A percentile compares a stretch with the other conserved stretches of the same genome.
Evolutionary conservation across 1,284 basidiomycete genomes (phyloP).

Genomic region (Ceratobasidium sp.): DNA sequence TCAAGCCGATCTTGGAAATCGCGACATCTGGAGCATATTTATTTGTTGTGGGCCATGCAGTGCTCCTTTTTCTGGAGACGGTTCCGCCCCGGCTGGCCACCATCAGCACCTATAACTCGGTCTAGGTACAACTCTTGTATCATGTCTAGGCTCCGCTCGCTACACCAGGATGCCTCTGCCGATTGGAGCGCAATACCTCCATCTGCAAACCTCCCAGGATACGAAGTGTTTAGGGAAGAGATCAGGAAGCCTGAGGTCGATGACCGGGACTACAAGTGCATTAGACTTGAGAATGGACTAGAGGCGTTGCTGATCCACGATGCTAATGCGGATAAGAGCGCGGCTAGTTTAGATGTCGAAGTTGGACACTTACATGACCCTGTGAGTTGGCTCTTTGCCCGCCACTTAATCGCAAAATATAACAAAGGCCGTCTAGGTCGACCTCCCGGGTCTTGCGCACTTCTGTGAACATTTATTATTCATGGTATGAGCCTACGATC

Average conservation of each 20-base stretch:
- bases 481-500: slow-evolving; percentile 69
- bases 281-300: slow-evolving; percentile 88
- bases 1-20: slow-evolving; percentile 6
- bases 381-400: slow-evolving; percentile 62
- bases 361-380: slow-evolving; percentile 97
- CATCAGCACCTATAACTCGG: not conserved
- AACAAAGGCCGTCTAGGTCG: slow-evolving; percentile 62
- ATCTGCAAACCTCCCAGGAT: slow-evolving; percentile 34
- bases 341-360: slow-evolving; percentile 93
- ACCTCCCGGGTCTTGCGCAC: slow-evolving; percentile 90
- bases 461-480: slow-evolving; percentile 97
- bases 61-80: slow-evolving; percentile 34
- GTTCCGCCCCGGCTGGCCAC: slow-evolving; percentile 35
- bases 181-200: slow-evolving; percentile 34
- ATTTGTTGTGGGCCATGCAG: slow-evolving; percentile 30
- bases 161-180: slow-evolving; percentile 24
- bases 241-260: slow-evolving; percentile 83
- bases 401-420: slow-evolving; percentile 14
- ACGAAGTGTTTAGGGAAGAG: slow-evolving; percentile 67
- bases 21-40: slow-evolving; percentile 6
- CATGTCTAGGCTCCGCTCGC: slow-evolving; percentile 4
- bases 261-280: slow-evolving; percentile 81
- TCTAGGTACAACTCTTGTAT: slow-evolving; percentile 5
- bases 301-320: slow-evolving; percentile 90
- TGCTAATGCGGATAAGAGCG: slow-evolving; percentile 90